Base-by-base conservation (phyloP, 2,329 filamentous ascomycete species). In the Lachnellula arida region DNA sequence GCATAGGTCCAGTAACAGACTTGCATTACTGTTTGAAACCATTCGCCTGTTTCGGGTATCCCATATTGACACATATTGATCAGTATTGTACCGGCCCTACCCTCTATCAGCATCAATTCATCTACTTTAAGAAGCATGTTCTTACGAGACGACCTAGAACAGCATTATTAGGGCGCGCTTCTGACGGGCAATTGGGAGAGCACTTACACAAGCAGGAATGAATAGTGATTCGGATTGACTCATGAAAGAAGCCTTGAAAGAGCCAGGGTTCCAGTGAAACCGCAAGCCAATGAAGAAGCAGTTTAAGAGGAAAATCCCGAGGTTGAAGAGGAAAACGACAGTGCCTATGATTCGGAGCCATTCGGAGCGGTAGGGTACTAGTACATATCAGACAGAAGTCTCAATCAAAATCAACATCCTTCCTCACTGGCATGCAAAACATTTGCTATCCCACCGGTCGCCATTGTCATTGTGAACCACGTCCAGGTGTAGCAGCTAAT, bases 11-110 rank as follows among this genome's bases (percentile, higher is more conserved):
- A 94, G 70, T 88, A 94, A 46, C 91, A 64, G 22, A 87, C 75
- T 48, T 83, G 76, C 76, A 91, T 86, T 2, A 72, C 71, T 19
- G 66, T 69, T 32, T 79, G 71, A 7, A 89, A 77, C 85, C 86
- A 94, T 4, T 73, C 69, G 0, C 82, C 87, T 4, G 78, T 77
- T 52, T 79, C 72, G n/a, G 78, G 76, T 5, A 84, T 75, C 0
- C 88, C 89, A 68, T 91, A 94, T 67, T 94, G 84, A 43, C 85
- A 87, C 32, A 88, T 82, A 61, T 91, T 93, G 65, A 90, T 89
- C 63, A 91, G 75, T 32, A 92, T 82, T 42, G 90, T 90, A 22
- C 86, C 89, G 58, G 88, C 79, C 15, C 87, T 90, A 55, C 76
- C 19, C 12, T 9, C 22, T 44, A 19, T 22, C 17, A 19, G 42